Conservation (phyloP, 768 basidiomycete species). For the Mycena venus region DNA sequence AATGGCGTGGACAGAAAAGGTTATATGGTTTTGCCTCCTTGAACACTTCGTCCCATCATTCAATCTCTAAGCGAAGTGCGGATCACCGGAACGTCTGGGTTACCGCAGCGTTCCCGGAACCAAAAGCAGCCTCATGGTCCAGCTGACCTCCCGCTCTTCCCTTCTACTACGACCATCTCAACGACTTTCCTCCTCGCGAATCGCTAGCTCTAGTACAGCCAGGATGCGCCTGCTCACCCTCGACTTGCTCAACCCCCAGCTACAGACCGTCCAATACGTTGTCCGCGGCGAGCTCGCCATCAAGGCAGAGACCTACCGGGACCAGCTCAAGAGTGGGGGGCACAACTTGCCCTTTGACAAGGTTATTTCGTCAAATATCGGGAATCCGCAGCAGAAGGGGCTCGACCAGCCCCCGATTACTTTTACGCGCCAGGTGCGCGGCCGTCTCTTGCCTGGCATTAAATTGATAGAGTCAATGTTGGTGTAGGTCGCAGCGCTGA, state of each 20-base stretch:
- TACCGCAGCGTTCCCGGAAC: no score
- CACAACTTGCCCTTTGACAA: conserved; percentile 85
- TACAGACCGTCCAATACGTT: conserved; percentile 94
- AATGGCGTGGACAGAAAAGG: no score
- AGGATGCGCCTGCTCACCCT: conserved; percentile 72
- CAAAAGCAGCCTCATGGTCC: neutral
- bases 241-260: conserved; percentile 84
- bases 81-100: no score
- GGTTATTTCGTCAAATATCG: conserved; percentile 96
- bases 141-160: neutral
- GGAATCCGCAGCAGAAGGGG: conserved; percentile 97
- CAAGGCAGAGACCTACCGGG: conserved; percentile 88
- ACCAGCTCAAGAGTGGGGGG: conserved; percentile 69
- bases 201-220: neutral
- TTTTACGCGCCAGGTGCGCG: conserved; percentile 89
- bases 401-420: conserved; percentile 95
- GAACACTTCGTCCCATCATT: no score
- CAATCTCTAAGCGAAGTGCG: no score
- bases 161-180: neutral
- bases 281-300: conserved; percentile 98
- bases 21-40: no score
- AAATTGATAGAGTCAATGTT: neutral
- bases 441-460: neutral
- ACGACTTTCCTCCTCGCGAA: neutral
- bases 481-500: conserved; percentile 84